Base-by-base conservation (phyloP, 2,329 filamentous ascomycete genomes). In the Cryphonectria carpinicola region DNA sequence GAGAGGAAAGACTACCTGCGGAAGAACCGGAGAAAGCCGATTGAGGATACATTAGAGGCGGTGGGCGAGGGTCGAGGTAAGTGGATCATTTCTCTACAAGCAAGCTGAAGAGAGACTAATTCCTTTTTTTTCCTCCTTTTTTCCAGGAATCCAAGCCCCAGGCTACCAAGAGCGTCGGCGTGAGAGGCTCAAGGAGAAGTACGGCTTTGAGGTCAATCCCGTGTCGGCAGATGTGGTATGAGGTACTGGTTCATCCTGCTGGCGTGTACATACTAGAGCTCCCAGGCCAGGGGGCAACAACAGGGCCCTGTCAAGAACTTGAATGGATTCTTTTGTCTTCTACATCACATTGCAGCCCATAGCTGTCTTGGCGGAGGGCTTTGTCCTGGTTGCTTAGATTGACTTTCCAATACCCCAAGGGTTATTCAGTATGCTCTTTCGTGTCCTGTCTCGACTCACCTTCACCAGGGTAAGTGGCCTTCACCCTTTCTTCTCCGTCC, bases 1-100 rank as follows among this genome's bases (percentile, higher is more conserved):
- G 91, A 90, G 77, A 88, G 90, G 80, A 94, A 94, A 83, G 90
- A 95, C 80, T 86, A 85, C 74, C 73, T 95, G 79, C 88, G 93
- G 79, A 91, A 88, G 84, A 90, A 90, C 78, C 91, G 91, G 80
- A 88, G 93, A 80, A 84, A 90, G 79, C 92, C 93, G 37, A 85
- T 89, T 35, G 91, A 93, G 79, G 91, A 97, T 84, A 97, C 93
- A 2, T 84, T 97, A 74, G 88, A 89, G 35, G 88, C 95, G 78
- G 79, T 97, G 77, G 95, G 94, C 67, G 95, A 98, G 85, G 94
- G 94, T 75, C 89, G 94, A 88, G 93, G 93, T 95, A 87, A 78
- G 85, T 76, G 37, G 49, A 25, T 25, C 67, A 67, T 39, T 39
- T 11, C 25, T 28, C 61, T 39, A 35, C 32, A 52, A 22, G 22